Base-by-base conservation (phyloP, 2,329 filamentous ascomycete species). In the Colletotrichum sp. region DNA sequence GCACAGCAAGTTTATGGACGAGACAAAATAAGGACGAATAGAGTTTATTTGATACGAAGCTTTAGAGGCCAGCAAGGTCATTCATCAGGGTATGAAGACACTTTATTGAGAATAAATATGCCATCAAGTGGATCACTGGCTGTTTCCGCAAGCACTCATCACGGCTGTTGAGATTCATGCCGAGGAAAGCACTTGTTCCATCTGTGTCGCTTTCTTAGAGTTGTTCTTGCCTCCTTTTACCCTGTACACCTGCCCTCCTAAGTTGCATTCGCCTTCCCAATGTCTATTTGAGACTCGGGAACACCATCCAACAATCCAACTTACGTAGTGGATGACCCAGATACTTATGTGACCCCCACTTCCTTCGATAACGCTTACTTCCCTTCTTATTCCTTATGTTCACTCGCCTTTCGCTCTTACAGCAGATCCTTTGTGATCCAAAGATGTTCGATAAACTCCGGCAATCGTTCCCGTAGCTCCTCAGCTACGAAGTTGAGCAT, bases 201-300 rank as follows among this genome's bases (percentile, higher is more conserved):
- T 44, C 39, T 44, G 39, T 19, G 39, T 44, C 39, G 8, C 16
- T 19, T 44, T 44, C 16, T 11, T 19, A 44, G 39, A 19, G 5
- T n/a, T 44, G 16, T 2, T 6, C 16, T n/a, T 3, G 39, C 16
- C 19, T 44, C 8, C 8, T 19, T 44, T 19, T 11, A 44, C 16
- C 16, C 39, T 44, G 39, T 5, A 44, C 16, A 44, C 16, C 16
- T 44, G 16, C 39, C 39, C 39, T 44, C 39, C 8, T 44, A 44
- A 1, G 39, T 44, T 44, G 39, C 8, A 19, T 44, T 19, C 39
- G 16, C 5, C 39, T 44, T 44, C 39, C 8, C 0, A 9, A 8
- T 3, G 3, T 19, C 39, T n/a, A 0, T 44, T 0, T 9, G 36
- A 44, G 36, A 44, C 16, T 44, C 16, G 0, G 8, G 8, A 44